Evolutionary conservation across 306 rosid species (phyloP).

Genomic region (Hippophae gyantsensis): DNA sequence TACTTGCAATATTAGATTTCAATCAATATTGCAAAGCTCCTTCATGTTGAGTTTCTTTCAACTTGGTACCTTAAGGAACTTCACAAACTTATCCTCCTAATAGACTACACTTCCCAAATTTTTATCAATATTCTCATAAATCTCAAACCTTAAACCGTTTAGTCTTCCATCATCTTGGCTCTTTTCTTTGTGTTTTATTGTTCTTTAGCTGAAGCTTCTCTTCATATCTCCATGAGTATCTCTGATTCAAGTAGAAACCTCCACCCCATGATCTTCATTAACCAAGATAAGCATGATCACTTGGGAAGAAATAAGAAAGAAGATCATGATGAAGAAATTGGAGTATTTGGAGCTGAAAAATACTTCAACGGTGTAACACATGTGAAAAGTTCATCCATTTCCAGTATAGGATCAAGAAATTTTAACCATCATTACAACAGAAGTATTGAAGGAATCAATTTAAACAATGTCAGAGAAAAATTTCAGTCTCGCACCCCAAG

Average conservation of each 20-base stretch:
- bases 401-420: conserved; percentile 13
- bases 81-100: not conserved
- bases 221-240: not conserved
- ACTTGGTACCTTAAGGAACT: conserved; percentile 11
- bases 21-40: not conserved
- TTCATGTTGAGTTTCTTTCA: conserved; percentile 25
- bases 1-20: not conserved
- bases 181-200: conserved; percentile 10
- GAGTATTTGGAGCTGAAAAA: conserved; percentile 75
- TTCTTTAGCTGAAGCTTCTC: conserved; percentile 9
- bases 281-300: conserved; percentile 19
- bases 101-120: not conserved
- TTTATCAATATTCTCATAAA: not conserved
- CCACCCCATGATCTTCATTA: conserved; percentile 6
- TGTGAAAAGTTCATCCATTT: conserved; percentile 21
- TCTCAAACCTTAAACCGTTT: conserved; percentile 11
- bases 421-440: not conserved
- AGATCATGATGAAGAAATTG: conserved; percentile 74
- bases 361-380: conserved; percentile 74
- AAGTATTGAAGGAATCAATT: conserved; percentile 4
- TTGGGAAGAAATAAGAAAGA: conserved; percentile 24
- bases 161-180: conserved; percentile 24
- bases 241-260: conserved; percentile 29
- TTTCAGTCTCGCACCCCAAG: conserved; percentile 52
- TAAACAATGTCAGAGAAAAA: conserved; percentile 22